These are phyloP conservation scores for Aspergillus brunneoviolaceus DNA, from an alignment of 2,329 filamentous ascomycete genomes.

Conservation along the genomic window DNA sequence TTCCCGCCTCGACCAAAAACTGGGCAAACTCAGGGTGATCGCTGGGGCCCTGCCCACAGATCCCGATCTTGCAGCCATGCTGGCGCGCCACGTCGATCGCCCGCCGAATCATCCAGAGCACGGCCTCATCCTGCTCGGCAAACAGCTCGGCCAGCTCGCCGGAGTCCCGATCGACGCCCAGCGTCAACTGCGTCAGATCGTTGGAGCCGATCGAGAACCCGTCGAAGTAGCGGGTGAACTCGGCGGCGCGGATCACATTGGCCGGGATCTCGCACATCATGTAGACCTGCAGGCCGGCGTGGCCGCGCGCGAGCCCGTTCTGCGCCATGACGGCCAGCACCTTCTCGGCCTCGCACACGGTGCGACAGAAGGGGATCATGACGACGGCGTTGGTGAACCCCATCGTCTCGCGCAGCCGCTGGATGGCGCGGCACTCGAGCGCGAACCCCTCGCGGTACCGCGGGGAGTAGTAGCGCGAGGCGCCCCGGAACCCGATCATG, in stretches of 20 bases:
- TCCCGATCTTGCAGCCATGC: constrained; percentile 38
- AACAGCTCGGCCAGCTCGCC: constrained; percentile 39
- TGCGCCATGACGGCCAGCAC: constrained; percentile 39
- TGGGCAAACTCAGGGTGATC: constrained; percentile 41
- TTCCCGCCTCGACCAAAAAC: constrained; percentile 38
- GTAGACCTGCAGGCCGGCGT: constrained; percentile 39
- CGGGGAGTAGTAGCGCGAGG: constrained; percentile 44
- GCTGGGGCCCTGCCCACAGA: constrained; percentile 44
- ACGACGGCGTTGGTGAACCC: constrained; percentile 40
- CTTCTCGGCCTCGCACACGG: constrained; percentile 35
- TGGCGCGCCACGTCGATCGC: constrained; percentile 33
- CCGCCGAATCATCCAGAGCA: constrained; percentile 41
- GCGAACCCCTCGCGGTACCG: constrained; percentile 42
- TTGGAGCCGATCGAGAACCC: constrained; percentile 47
- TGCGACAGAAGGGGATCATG: constrained; percentile 44
- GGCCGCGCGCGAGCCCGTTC: constrained; percentile 39
- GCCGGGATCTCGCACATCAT: constrained; percentile 47
- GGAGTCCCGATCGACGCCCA: constrained; percentile 43
- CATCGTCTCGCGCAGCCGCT: constrained; percentile 39
- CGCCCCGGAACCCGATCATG: constrained; percentile 45
- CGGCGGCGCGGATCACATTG: constrained; percentile 40
- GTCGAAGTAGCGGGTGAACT: constrained; percentile 41
- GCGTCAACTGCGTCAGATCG: constrained; percentile 42
- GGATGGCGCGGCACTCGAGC: constrained; percentile 42
- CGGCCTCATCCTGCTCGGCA: constrained; percentile 41